These are phyloP conservation scores for Oligophagozyma castellii DNA, from an alignment of 1,139 yeast species.

Conservation along the genomic window DNA sequence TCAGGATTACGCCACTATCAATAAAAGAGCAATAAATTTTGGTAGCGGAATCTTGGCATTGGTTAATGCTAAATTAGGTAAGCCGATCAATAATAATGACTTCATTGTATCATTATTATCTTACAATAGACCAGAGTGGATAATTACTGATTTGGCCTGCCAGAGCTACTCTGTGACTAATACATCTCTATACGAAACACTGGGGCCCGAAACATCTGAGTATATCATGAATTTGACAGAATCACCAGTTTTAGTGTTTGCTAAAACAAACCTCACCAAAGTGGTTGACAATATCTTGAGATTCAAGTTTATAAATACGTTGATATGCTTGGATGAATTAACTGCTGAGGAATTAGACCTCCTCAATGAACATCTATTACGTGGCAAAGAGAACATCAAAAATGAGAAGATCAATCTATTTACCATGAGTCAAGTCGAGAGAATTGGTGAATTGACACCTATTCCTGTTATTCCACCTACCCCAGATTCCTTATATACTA, in stretches of 20 bases:
- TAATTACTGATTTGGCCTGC: constrained; percentile 45
- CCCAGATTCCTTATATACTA: constrained; percentile 44
- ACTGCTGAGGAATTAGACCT: constrained; percentile 26
- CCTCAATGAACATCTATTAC: constrained; percentile 14
- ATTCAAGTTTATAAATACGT: constrained; percentile 28
- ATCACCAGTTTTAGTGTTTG: constrained; percentile 40
- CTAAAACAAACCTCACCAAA: constrained; percentile 33
- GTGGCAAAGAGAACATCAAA: constrained; percentile 7
- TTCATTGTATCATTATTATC: constrained; percentile 45
- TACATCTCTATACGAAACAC: constrained; percentile 53
- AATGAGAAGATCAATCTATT: constrained; percentile 25
- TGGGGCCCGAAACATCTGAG: constrained; percentile 46
- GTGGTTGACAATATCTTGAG: constrained; percentile 30
- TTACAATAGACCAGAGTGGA: constrained; percentile 48
- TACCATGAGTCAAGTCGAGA: constrained; percentile 39
- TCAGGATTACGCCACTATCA: constrained; percentile 32
- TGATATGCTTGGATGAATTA: constrained; percentile 41
- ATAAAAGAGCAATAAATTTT: constrained; percentile 33
- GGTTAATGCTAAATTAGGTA: constrained; percentile 29
- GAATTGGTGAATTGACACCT: constrained; percentile 38
- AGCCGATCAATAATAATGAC: constrained; percentile 23
- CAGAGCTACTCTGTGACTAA: constrained; percentile 36
- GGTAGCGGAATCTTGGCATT: constrained; percentile 54
- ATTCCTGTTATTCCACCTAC: constrained; percentile 36
- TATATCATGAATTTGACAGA: constrained; percentile 45